Percentiles rank a stretch among this genome's conserved stretches.
These are phyloP conservation scores for Fusarium sp. DNA, from an alignment of 2,329 filamentous ascomycete species.

Conservation along the genomic window DNA sequence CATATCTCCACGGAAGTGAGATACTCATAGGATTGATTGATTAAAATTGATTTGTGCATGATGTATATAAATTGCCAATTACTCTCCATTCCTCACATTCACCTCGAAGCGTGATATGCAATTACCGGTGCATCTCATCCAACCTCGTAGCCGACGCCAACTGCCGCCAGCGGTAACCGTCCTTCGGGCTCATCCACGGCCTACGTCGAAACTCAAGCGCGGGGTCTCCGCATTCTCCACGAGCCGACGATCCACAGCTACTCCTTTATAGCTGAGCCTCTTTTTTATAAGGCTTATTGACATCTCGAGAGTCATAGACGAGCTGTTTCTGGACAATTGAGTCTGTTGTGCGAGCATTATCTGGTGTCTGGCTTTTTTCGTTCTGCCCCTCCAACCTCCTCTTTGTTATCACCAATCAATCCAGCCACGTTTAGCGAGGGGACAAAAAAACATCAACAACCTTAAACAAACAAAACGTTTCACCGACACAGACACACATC, in stretches of 20 bases:
- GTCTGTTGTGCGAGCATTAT: background rate
- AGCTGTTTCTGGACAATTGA: background rate
- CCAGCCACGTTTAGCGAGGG: constrained; percentile 14
- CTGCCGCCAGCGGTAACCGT: constrained; percentile 25
- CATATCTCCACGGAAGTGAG: background rate
- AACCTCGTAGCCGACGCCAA: constrained; percentile 28
- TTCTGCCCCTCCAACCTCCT: background rate
- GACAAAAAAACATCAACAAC: constrained; percentile 3
- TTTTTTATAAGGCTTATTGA: constrained; percentile 16
- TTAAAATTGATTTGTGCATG: background rate
- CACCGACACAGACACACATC: background rate
- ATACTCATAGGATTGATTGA: background rate
- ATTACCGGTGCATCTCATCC: constrained; percentile 5
- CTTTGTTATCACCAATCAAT: background rate
- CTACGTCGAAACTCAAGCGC: constrained; percentile 1
- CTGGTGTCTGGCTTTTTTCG: background rate
- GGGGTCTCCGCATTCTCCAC: constrained; percentile 39
- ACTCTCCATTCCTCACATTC: background rate
- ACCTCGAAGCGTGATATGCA: background rate
- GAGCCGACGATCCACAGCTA: constrained; percentile 20
- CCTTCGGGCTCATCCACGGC: background rate
- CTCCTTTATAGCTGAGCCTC: constrained; percentile 21
- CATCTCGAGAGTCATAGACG: background rate
- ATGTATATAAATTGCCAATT: background rate
- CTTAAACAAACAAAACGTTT: background rate